phyloP scores from a whole-genome alignment of 495 filamentous ascomycete genomes.

The Annulohypoxylon stygium region DNA sequence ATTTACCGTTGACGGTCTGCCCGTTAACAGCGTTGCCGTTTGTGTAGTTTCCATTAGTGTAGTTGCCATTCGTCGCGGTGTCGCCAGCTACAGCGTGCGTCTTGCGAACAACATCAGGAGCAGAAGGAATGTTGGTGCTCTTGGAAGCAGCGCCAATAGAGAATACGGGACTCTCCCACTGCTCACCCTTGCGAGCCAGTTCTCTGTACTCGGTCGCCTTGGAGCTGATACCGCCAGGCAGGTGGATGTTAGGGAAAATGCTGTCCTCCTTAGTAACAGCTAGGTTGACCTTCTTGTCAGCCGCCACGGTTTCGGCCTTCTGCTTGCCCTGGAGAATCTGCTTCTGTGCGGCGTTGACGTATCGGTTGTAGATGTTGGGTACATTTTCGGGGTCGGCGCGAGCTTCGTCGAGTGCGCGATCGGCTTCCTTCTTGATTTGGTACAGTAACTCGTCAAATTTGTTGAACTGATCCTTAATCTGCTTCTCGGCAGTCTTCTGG shows the following conservation, averaged over 20 bases:
- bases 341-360: conserved; percentile 80
- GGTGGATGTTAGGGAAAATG: conserved; percentile 87
- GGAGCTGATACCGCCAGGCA: conserved; percentile 90
- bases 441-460: conserved; percentile 77
- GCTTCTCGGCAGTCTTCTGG: conserved; percentile 87
- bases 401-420: conserved; percentile 75
- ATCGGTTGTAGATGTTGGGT: conserved; percentile 88
- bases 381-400: conserved; percentile 79
- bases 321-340: conserved; percentile 78
- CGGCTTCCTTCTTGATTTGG: conserved; percentile 84
- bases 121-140: conserved; percentile 75
- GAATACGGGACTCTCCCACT: conserved; percentile 96
- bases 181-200: conserved; percentile 86
- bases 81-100: conserved; percentile 47
- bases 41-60: conserved; percentile 31
- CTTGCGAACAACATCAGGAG: conserved; percentile 78
- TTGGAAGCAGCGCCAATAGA: conserved; percentile 82
- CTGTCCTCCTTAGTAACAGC: conserved; percentile 90
- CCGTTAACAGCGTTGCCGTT: conserved; percentile 17
- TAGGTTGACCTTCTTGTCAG: conserved; percentile 87
- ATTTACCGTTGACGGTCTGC: conserved; percentile 16
- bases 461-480: conserved; percentile 82
- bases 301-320: conserved; percentile 69
- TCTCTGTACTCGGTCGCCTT: conserved; percentile 97
- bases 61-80: conserved; percentile 32